A percentile compares a stretch with the other conserved stretches of the same genome.
Conservation (phyloP, 106 monocot genomes). For the Dendrobium officinale region DNA sequence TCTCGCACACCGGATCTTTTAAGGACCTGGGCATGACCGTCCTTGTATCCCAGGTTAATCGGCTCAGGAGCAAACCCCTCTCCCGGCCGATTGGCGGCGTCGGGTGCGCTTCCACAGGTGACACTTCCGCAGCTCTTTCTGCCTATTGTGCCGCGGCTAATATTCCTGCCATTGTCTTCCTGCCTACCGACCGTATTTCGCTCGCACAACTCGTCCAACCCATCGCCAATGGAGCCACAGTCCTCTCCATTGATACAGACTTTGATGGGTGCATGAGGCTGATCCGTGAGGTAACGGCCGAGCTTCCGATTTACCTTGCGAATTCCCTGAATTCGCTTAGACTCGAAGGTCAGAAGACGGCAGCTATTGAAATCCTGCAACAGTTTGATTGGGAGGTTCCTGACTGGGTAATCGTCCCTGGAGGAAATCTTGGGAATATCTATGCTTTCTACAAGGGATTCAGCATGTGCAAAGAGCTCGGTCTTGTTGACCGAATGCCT, state of each 20-base stretch:
- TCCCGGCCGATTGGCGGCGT: conserved; percentile 78
- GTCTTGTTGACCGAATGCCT: conserved; percentile 70
- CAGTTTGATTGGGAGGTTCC: conserved; percentile 98
- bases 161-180: conserved; percentile 90
- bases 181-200: conserved; percentile 81
- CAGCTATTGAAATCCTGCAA: conserved; percentile 92
- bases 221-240: conserved; percentile 87
- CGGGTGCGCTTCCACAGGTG: conserved; percentile 91
- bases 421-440: conserved; percentile 92
- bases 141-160: conserved; percentile 87
- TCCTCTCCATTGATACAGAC: conserved; percentile 84
- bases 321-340: conserved; percentile 92
- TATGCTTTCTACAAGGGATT: conserved; percentile 97
- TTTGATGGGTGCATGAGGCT: conserved; percentile 97
- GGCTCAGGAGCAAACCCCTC: conserved; percentile 50
- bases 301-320: conserved; percentile 91
- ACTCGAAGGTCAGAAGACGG: conserved; percentile 94
- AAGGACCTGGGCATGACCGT: conserved; percentile 99
- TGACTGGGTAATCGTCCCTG: conserved; percentile 91
- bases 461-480: conserved; percentile 84
- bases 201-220: conserved; percentile 91
- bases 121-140: conserved; percentile 89
- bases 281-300: conserved; percentile 86
- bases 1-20: conserved; percentile 89
- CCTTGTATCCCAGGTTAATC: conserved; percentile 90